Percentiles rank a stretch among this genome's conserved stretches.
Conservation (phyloP, 2,329 filamentous ascomycete genomes). For the Aspergillus sp. region DNA sequence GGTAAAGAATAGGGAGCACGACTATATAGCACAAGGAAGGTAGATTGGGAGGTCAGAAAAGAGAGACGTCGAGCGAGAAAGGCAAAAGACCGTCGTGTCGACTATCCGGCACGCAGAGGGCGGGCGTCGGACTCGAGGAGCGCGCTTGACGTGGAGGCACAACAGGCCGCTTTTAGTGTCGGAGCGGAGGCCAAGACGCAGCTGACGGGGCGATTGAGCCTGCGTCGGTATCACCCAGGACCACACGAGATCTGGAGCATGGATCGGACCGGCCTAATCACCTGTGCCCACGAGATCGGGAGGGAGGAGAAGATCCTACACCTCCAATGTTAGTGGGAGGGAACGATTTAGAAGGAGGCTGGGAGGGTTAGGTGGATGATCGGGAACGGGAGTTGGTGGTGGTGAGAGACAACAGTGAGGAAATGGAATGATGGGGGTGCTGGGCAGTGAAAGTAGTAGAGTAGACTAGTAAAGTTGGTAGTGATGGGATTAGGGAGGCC, state of each 20-base stretch:
- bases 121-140: constrained; percentile 27
- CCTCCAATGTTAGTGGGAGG: constrained; percentile 11
- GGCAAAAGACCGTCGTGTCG: constrained; percentile 15
- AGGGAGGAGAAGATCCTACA: constrained; percentile 18
- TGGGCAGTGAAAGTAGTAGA: no score
- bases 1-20: background rate
- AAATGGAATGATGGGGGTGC: constrained; percentile 1
- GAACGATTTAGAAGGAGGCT: constrained; percentile 4
- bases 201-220: constrained; percentile 35
- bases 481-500: constrained; percentile 23
- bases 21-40: background rate
- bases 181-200: constrained; percentile 40
- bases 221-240: constrained; percentile 34
- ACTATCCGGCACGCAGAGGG: constrained; percentile 17
- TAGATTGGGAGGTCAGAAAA: constrained; percentile 5
- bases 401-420: constrained; percentile 16
- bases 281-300: constrained; percentile 29
- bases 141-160: constrained; percentile 35
- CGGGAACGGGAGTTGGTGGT: constrained; percentile 6
- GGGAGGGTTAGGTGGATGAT: constrained; percentile 18
- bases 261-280: constrained; percentile 32
- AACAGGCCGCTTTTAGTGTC: constrained; percentile 38
- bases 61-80: constrained; percentile 10
- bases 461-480: background rate
- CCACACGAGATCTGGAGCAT: constrained; percentile 36